phyloP scores from a whole-genome alignment of 1,284 basidiomycete species.

The Trametes sp. region DNA sequence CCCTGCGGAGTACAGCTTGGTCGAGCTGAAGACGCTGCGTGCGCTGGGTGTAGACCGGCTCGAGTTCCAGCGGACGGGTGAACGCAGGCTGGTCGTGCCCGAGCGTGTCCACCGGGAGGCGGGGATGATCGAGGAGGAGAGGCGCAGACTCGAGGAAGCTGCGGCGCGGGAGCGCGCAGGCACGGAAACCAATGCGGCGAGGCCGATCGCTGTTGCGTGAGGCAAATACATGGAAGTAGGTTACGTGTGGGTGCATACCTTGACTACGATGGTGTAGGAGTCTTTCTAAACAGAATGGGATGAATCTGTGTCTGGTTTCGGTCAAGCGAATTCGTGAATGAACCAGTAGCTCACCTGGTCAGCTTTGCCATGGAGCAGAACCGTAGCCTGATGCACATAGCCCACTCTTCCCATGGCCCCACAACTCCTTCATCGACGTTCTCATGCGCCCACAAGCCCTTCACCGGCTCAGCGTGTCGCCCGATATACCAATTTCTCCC shows the following conservation, averaged over 20 bases:
- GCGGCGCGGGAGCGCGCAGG: constrained; percentile 13
- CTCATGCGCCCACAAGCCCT: no score
- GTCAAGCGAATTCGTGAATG: no score
- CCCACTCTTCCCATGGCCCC: background rate
- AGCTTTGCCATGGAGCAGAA: no score
- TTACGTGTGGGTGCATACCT: no score
- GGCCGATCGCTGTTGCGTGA: constrained; percentile 38
- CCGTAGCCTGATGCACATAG: no score
- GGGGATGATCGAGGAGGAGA: constrained; percentile 46
- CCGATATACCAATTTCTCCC: no score
- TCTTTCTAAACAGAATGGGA: no score
- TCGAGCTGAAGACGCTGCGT: constrained; percentile 58
- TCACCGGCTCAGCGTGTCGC: no score
- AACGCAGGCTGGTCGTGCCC: constrained; percentile 41
- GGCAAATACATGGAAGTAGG: no score
- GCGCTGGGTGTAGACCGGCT: constrained; percentile 57
- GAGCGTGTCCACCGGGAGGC: constrained; percentile 39
- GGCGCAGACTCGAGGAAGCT: constrained; percentile 36
- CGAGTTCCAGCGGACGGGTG: constrained; percentile 47
- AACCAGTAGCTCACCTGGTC: no score
- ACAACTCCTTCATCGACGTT: background rate
- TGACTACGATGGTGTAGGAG: no score
- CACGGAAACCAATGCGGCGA: constrained; percentile 13
- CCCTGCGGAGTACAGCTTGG: constrained; percentile 57
- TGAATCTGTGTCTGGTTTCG: no score